Evolutionary conservation across 2,329 filamentous ascomycete species (phyloP), one percentile per base, ranked within the genome.

Genomic region (Xenosphaeropsis pyriputrescens): DNA sequence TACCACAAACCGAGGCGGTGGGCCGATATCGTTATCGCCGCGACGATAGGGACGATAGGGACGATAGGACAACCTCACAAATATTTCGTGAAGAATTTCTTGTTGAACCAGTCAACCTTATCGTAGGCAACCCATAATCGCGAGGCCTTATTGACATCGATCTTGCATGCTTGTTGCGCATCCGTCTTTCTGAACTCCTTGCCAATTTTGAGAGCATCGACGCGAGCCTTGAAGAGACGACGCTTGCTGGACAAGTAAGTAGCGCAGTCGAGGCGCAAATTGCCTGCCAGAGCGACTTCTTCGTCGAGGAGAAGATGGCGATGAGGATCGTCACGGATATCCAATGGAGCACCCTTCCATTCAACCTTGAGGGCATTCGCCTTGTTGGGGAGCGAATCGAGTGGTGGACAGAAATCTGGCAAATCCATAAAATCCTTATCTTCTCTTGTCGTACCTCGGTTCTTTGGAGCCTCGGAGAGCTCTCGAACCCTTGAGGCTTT

Each of bases 81-180:
- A 26, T 36, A 36, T 30, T 36, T 36, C 6, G n/a, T 14, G 16
- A 36, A 36, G 17, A 29, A 22, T 30, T 36, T 14, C n/a, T 42
- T 35, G 18, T 53, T 40, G 9, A 94, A 75, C 85, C 86, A 93
- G 48, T 81, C 82, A 29, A 91, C 83, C 49, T 77, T 79, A 36
- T 94, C 83, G 54, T 85, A 96, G 5, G 85, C 85, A 29, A 77
- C 78, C 83, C 85, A 94, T 34, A 96, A 67, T 58, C 89, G 89
- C 47, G 85, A 93, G 3, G 88, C 85, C 65, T 95, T 96, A 67
- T 95, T 95, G 56, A 96, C 89, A 51, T 96, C 89, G 45, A 95
- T 94, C 65, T 93, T 93, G 70, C 85, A 93, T n/a, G 85, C 85
- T 57, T 93, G 84, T 58, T 96, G 89, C 5, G 86, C 85, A 55